Base-by-base conservation (phyloP, 2,329 filamentous ascomycete species). In the Phoma sp. region DNA sequence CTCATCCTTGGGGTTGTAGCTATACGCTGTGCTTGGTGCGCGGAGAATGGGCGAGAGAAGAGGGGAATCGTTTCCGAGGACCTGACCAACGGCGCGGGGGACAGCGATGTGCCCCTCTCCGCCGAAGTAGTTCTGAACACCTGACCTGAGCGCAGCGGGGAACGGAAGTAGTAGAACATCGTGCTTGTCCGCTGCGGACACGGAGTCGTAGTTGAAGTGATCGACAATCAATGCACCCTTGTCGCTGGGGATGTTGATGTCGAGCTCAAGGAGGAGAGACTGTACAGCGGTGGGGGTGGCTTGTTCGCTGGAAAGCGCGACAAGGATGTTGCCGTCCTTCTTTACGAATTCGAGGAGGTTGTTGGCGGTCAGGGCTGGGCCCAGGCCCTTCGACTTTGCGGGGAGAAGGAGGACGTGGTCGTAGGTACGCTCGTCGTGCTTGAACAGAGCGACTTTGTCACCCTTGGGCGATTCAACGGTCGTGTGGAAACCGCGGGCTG, bases 401-500 rank as follows among this genome's bases (percentile, higher is more conserved):
- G 95, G 95, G 62, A 98, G 86, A 65, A 99, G 84, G 62, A 98
- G 77, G 62, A 98, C 80, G 78, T 99, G 94, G 78, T 98, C 94
- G 78, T 93, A 98, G 61, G 85, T 87, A 75, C 90, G 87, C 80
- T 95, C 91, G 73, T 94, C 95, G 61, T 95, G 87, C 72, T 86
- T 83, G 81, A 97, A 96, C 63, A 99, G 83, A 46, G 85, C 84
- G 68, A 98, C 91, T 27, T 66, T 69, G 39, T 67, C 67, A 24
- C 67, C 56, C 55, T 75, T 75, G 31, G 72, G 72, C 7, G 92
- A 92, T 75, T 93, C 87, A 74, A 92, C 93, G 33, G 85, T 84
- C 65, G 97, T 82, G 57, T 88, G 81, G 77, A 90, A 98, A 63
- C 93, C 94, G 74, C 95, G 87, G 67, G 81, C 95, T 98, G 67